Evolutionary conservation across 139 green algal species (phyloP).

Genomic region (Chlamydomonas applanata): DNA sequence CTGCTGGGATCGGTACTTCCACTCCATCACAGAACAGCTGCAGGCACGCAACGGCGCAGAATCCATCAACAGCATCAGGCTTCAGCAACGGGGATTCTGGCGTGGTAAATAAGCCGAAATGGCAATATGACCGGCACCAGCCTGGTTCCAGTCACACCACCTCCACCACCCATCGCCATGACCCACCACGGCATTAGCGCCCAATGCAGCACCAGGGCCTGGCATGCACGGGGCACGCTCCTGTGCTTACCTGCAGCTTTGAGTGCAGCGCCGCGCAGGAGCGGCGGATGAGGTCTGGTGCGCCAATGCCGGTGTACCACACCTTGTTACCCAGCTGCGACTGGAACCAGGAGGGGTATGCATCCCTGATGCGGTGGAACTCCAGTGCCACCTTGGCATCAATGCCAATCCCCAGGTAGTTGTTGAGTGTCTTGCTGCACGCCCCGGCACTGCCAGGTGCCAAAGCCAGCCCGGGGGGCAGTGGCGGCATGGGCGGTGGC

Average conservation of each 20-base stretch:
- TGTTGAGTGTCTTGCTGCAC: conserved; percentile 59
- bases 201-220: too few relatives aligned
- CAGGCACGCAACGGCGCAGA: too few relatives aligned
- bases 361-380: conserved; percentile 57
- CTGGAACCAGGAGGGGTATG: conserved; percentile 60
- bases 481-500: background rate
- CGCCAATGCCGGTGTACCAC: conserved; percentile 74
- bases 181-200: too few relatives aligned
- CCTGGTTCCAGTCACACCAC: too few relatives aligned
- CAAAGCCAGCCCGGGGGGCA: background rate
- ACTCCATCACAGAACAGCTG: conserved; percentile 68
- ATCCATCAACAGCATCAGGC: too few relatives aligned
- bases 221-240: too few relatives aligned
- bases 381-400: conserved; percentile 76
- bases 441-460: conserved; percentile 1
- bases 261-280: conserved; percentile 49
- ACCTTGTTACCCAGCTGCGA: conserved; percentile 67
- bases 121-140: too few relatives aligned
- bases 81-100: too few relatives aligned
- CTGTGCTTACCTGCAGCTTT: conserved; percentile 50
- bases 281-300: conserved; percentile 66
- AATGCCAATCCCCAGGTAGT: conserved; percentile 81
- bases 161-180: too few relatives aligned
- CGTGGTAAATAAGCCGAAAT: too few relatives aligned
- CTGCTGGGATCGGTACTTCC: conserved; percentile 49